phyloP scores from a whole-genome alignment of 768 basidiomycete species.

The Calocybe cyanea region DNA sequence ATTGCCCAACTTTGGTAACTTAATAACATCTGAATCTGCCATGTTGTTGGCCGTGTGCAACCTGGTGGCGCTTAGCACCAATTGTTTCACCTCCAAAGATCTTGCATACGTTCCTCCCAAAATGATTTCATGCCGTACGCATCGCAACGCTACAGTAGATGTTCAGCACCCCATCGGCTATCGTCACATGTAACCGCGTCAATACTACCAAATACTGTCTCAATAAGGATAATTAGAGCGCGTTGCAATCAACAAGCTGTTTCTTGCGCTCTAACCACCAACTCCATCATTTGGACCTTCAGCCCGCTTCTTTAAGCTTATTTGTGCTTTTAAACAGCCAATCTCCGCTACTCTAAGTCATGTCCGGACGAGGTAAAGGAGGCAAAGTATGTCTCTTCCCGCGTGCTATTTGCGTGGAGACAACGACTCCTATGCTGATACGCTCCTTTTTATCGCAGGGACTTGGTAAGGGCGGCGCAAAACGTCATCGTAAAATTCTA shows the following conservation, averaged over 20 bases:
- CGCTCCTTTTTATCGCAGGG: constrained; percentile 33
- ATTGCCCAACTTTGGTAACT: too few species aligned
- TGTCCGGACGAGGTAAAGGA: constrained; percentile 88
- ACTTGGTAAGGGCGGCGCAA: constrained; percentile 82
- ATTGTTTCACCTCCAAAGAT: too few species aligned
- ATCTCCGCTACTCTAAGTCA: constrained; percentile 10
- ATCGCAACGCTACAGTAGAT: too few species aligned
- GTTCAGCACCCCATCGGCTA: too few species aligned
- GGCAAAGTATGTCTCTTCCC: constrained; percentile 48
- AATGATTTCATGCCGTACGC: too few species aligned
- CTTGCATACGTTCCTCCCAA: too few species aligned
- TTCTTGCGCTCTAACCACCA: constrained; percentile 31
- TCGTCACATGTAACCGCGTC: constrained; percentile 27
- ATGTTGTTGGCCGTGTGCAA: too few species aligned
- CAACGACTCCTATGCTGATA: not conserved
- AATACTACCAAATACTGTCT: constrained; percentile 35
- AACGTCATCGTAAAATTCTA: constrained; percentile 82
- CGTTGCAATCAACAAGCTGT: constrained; percentile 31
- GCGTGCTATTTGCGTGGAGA: not conserved
- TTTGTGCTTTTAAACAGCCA: constrained; percentile 2
- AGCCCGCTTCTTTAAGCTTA: constrained; percentile 6
- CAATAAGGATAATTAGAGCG: constrained; percentile 36
- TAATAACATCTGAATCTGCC: too few species aligned
- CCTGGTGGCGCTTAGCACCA: too few species aligned
- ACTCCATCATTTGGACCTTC: constrained; percentile 12